Percentiles rank a stretch among this genome's conserved stretches.
phyloP scores from a whole-genome alignment of 352 stramenopile genomes.

The Phytopythium kandeliae region DNA sequence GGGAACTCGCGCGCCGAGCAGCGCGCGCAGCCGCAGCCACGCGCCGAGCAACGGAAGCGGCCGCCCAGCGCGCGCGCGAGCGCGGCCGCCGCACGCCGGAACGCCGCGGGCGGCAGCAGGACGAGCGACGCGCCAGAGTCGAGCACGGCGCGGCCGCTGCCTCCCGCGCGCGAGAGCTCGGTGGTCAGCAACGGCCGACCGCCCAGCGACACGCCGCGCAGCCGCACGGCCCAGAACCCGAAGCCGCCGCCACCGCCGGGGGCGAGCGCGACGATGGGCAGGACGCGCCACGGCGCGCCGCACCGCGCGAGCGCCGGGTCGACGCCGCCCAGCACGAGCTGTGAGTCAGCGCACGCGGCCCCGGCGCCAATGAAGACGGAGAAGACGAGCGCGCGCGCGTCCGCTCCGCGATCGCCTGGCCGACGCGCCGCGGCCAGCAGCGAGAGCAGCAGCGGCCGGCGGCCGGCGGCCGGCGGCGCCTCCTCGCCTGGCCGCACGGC shows the following conservation, averaged over 20 bases:
- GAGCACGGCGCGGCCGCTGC: not conserved
- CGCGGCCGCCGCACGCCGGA: not conserved
- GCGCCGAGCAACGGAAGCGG: not conserved
- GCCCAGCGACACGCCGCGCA: not conserved
- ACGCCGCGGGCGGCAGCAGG: not conserved
- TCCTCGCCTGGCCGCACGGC: too few relatives aligned
- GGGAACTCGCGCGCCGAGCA: not conserved
- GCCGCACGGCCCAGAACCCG: slow-evolving; percentile 1
- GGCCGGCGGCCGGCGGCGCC: not conserved
- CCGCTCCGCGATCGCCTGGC: too few relatives aligned
- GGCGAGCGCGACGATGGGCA: not conserved
- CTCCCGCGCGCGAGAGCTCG: too few relatives aligned
- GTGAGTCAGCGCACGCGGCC: too few relatives aligned
- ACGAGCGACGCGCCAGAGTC: slow-evolving; percentile 1
- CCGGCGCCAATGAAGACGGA: slow-evolving; percentile 1
- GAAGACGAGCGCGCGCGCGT: not conserved
- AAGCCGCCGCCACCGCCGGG: not conserved
- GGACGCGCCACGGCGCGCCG: not conserved
- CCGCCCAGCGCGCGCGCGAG: not conserved
- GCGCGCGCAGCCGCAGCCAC: not conserved
- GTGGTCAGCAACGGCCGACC: not conserved
- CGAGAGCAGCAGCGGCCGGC: not conserved
- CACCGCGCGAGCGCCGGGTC: not conserved
- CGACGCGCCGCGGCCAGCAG: too few relatives aligned
- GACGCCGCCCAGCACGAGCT: slow-evolving; percentile 1